Conservation (phyloP, 441 rosid genomes). For the Codiaeum variegatum region DNA sequence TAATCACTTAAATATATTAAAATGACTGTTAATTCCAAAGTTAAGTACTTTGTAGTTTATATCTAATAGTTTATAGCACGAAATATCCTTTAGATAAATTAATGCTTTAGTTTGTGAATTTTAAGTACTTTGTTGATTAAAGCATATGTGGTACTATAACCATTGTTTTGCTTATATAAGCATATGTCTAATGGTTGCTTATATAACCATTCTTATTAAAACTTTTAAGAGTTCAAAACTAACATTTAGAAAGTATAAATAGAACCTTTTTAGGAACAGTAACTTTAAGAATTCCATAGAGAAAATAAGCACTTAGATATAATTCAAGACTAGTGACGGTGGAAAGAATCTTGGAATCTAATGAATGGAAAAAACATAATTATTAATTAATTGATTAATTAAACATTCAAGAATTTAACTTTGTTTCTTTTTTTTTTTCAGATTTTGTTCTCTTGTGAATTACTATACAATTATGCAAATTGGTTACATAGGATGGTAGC, state of each 20-base stretch:
- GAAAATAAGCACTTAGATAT: slow-evolving; percentile 22
- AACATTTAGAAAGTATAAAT: neutral
- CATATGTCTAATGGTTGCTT: neutral
- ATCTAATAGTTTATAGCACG: no score
- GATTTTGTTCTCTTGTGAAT: neutral
- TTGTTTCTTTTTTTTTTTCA: neutral
- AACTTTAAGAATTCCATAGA: slow-evolving; percentile 23
- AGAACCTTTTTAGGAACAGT: slow-evolving; percentile 15
- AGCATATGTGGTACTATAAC: no score
- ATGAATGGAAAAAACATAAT: neutral
- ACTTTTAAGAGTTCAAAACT: neutral
- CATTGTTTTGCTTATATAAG: no score
- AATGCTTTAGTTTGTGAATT: no score
- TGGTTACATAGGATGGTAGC: neutral
- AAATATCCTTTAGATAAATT: no score
- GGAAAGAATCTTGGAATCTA: slow-evolving; percentile 21
- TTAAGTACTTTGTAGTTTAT: no score
- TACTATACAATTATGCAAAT: neutral
- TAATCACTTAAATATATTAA: no score
- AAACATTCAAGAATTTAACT: slow-evolving; percentile 14
- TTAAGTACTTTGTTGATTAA: no score
- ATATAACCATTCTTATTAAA: neutral
- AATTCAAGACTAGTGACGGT: slow-evolving; percentile 24
- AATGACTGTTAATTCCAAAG: no score
- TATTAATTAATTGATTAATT: slow-evolving; percentile 7